Base-by-base conservation (phyloP, 495 filamentous ascomycete species). In the Penicillium manginii region DNA sequence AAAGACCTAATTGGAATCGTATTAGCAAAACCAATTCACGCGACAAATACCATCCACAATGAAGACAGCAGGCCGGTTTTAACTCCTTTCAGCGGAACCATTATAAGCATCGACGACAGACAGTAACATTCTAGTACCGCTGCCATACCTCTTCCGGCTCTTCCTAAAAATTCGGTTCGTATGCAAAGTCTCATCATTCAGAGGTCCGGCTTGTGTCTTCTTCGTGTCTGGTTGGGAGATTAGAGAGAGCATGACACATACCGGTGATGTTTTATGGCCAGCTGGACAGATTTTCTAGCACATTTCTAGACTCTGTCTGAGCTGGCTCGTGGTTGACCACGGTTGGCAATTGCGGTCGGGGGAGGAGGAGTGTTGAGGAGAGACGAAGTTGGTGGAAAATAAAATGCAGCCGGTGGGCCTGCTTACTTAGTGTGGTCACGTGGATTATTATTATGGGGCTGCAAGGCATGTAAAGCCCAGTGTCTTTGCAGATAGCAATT, bases 131-230 rank as follows among this genome's bases (percentile, higher is more conserved):
- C 55, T 61, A 43, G 45, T 47, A 47, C 45, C 45, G 60, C 58
- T 70, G 76, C 49, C 76, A 80, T 78, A 73, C 78, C 78, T 80
- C 64, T 79, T 80, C 76, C 78, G 78, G 78, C 78, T 80, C 78
- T 80, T 80, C 78, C 78, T 80, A 80, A 76, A 73, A 68, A 70
- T 60, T 64, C 71, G 78, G 78, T 80, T 77, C 71, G 60, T 65
- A 58, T 60, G 58, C 65, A 71, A 61, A 62, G 66, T 75, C 73
- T 80, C 76, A 79, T 80, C 78, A 79, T 78, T 62, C 65, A 60
- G 58, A 50, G 55, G 50, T 62, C 64, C 43, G 51, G 45, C 50
- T 68, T 64, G 45, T 59, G 59, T 40, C 48, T 57, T 46, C 50
- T 50, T 26, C 31, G 39, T 49, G 53, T 47, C 19, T 29, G 39